These are phyloP conservation scores for Planoprotostelium fungivorum DNA, from an alignment of 78 protist genomes.

Conservation along the genomic window DNA sequence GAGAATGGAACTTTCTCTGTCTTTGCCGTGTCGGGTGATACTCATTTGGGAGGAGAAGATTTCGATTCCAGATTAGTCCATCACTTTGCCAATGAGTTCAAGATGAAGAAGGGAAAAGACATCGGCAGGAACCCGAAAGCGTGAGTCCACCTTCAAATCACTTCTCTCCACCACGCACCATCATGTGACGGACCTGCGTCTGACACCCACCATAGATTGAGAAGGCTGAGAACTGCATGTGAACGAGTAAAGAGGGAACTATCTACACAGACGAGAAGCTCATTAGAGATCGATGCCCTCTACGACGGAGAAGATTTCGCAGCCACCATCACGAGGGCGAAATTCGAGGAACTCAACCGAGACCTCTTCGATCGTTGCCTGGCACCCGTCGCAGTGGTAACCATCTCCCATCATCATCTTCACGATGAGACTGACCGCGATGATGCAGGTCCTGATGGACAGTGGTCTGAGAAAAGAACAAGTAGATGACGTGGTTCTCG, in stretches of 20 bases:
- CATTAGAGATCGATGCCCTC: slow-evolving; percentile 92
- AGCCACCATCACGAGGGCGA: slow-evolving; percentile 96
- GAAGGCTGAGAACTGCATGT: slow-evolving; percentile 89
- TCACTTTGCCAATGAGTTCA: slow-evolving; percentile 62
- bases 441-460: slow-evolving; percentile 73
- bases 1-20: slow-evolving; percentile 86
- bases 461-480: slow-evolving; percentile 41
- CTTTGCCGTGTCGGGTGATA: slow-evolving; percentile 86
- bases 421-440: no score
- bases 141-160: no score
- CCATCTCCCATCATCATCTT: background rate
- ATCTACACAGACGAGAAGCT: slow-evolving; percentile 73
- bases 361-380: slow-evolving; percentile 95
- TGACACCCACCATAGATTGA: no score
- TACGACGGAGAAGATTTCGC: slow-evolving; percentile 94
- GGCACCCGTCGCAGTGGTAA: slow-evolving; percentile 79
- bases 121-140: slow-evolving; percentile 40
- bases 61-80: slow-evolving; percentile 68
- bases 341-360: slow-evolving; percentile 96
- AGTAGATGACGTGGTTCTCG: slow-evolving; percentile 76
- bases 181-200: no score
- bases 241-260: slow-evolving; percentile 96
- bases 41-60: slow-evolving; percentile 89
- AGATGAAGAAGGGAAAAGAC: slow-evolving; percentile 58
- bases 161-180: no score